These are phyloP conservation scores for Macaranga tanarius DNA, from an alignment of 441 rosid genomes.

Conservation along the genomic window DNA sequence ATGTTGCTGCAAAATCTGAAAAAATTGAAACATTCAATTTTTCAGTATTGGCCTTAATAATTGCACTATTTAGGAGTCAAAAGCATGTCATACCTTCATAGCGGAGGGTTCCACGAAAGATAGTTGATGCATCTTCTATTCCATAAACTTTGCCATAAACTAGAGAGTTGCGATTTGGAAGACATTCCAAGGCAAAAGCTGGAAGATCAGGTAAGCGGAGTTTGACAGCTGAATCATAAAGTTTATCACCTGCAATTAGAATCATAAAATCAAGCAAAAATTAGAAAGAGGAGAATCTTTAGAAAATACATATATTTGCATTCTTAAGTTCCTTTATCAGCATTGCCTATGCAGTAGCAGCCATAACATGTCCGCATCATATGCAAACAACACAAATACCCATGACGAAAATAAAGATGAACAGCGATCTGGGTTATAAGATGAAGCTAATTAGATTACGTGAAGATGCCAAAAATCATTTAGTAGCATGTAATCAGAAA, in stretches of 20 bases:
- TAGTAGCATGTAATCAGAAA: background rate
- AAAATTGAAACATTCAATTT: background rate
- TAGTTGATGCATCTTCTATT: slow-evolving; percentile 67
- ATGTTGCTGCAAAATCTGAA: background rate
- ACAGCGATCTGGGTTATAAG: background rate
- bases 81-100: slow-evolving; percentile 62
- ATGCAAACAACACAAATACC: background rate
- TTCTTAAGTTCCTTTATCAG: background rate
- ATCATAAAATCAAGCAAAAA: slow-evolving; percentile 15
- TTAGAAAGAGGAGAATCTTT: background rate
- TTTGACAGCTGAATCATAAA: slow-evolving; percentile 69
- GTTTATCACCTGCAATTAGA: slow-evolving; percentile 55
- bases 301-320: background rate
- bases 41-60: background rate
- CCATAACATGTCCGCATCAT: background rate
- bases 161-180: slow-evolving; percentile 85
- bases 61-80: slow-evolving; percentile 2
- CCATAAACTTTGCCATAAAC: slow-evolving; percentile 74
- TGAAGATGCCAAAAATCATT: background rate
- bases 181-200: slow-evolving; percentile 91
- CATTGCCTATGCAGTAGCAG: background rate
- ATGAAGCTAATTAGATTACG: background rate
- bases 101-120: slow-evolving; percentile 93
- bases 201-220: slow-evolving; percentile 75
- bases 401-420: background rate